Evolutionary conservation across 768 basidiomycete species (phyloP).

Genomic region (Leccinum aurantiacum): DNA sequence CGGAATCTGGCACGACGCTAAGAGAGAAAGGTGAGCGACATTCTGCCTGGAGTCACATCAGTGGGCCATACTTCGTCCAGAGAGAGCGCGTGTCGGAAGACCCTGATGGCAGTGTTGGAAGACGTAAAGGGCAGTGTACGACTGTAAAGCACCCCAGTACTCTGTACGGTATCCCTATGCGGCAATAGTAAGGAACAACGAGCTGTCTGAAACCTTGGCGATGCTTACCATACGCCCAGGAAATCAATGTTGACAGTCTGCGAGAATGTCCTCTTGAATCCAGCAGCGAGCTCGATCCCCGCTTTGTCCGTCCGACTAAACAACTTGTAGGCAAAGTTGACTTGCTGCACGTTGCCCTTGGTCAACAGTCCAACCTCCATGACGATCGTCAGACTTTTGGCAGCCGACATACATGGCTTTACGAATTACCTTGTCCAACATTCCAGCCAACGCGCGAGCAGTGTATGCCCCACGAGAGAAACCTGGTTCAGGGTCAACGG

Average conservation of each 20-base stretch:
- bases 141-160: slow-evolving; percentile 65
- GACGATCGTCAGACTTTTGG: not conserved
- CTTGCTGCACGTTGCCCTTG: slow-evolving; percentile 63
- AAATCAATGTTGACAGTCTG: slow-evolving; percentile 71
- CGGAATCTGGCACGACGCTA: slow-evolving; percentile 67
- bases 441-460: slow-evolving; percentile 70
- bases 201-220: not conserved
- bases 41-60: not conserved
- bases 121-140: slow-evolving; percentile 66
- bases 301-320: slow-evolving; percentile 53
- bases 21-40: slow-evolving; percentile 11
- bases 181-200: slow-evolving; percentile 4
- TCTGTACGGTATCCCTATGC: slow-evolving; percentile 74
- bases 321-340: slow-evolving; percentile 73
- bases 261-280: slow-evolving; percentile 75
- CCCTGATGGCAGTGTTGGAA: slow-evolving; percentile 60
- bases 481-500: slow-evolving; percentile 40
- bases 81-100: slow-evolving; percentile 74
- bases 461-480: slow-evolving; percentile 76
- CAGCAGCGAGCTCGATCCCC: slow-evolving; percentile 49
- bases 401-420: not conserved
- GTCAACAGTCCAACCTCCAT: slow-evolving; percentile 69
- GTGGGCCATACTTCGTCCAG: slow-evolving; percentile 62
- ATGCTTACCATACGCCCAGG: slow-evolving; percentile 69
- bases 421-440: slow-evolving; percentile 60